Conservation (phyloP, 768 basidiomycete genomes). For the Psilocybe tampanensis region DNA sequence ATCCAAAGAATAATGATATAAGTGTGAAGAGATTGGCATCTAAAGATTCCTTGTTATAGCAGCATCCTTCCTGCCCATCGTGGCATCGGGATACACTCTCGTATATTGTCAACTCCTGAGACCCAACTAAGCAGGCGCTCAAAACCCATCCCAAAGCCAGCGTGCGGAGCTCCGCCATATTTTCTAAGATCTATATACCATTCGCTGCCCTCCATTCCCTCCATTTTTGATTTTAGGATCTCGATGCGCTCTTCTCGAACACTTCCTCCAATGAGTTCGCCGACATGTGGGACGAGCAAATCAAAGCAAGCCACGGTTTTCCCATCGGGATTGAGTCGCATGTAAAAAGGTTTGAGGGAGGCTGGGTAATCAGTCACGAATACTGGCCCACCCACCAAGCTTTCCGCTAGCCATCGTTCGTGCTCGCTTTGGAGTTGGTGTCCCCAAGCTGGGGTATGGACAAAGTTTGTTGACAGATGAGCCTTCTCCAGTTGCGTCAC, state of each 20-base stretch:
- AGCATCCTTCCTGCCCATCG: slow-evolving; percentile 84
- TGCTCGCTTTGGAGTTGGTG: slow-evolving; percentile 82
- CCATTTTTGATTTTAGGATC: slow-evolving; percentile 54
- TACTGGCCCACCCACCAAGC: slow-evolving; percentile 69
- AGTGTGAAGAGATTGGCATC: not conserved
- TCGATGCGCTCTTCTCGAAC: slow-evolving; percentile 77
- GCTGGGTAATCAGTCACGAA: slow-evolving; percentile 93
- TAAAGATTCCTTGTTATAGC: too few species aligned
- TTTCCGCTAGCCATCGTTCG: slow-evolving; percentile 86
- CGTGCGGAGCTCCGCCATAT: slow-evolving; percentile 89
- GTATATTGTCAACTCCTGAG: slow-evolving; percentile 85
- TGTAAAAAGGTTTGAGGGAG: slow-evolving; percentile 91
- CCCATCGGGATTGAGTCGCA: slow-evolving; percentile 63
- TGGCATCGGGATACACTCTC: slow-evolving; percentile 92
- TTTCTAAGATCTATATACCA: slow-evolving; percentile 87
- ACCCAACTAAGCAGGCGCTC: slow-evolving; percentile 90
- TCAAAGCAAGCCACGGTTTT: slow-evolving; percentile 89
- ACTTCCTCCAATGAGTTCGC: slow-evolving; percentile 92
- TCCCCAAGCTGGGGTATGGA: slow-evolving; percentile 68
- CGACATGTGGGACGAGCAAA: slow-evolving; percentile 82
- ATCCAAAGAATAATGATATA: not conserved
- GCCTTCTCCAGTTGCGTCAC: slow-evolving; percentile 51
- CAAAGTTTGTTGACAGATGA: slow-evolving; percentile 41
- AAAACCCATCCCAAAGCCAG: slow-evolving; percentile 96
- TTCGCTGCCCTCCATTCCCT: slow-evolving; percentile 36